Base-by-base conservation (phyloP, 1,284 basidiomycete genomes). In the Cutaneotrichosporon cutaneum region DNA sequence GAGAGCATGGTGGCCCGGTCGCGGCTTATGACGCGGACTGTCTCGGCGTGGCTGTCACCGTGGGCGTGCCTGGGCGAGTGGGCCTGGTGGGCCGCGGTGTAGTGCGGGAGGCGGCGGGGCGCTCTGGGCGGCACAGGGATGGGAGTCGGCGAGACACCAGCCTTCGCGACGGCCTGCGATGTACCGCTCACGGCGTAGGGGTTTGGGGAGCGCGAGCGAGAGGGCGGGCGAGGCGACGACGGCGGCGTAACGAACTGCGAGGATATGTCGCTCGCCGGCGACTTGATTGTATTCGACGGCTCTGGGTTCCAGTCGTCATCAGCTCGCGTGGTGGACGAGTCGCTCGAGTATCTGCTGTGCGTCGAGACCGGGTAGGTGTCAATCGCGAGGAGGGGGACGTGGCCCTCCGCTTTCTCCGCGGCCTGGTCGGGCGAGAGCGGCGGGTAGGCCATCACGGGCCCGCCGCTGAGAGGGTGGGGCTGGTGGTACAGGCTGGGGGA, bases 231-330 rank as follows among this genome's bases (percentile, higher is more conserved):
- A 18, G 52, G 52, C 14, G 52, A 39, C 22, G 52, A 39, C 13
- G 52, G 52, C 4, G 52, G 52, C 8, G 52, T 54, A 18, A 54
- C 52, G 9, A 54, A 54, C 7, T 18, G 11, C n/a, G 52, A 26
- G 21, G 52, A 54, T 18, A 26, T 54, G 22, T 54, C 52, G 52
- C 52, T 54, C 33, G 18, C 35, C 14, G 48, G 27, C 16, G 48
- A 51, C 48, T 18, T 30, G 11, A 32, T 32, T 14, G 18, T 11
- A 5, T 27, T 51, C 16, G 48, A 27, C 26, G 48, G 48, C 27
- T 51, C 48, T 14, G 48, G 48, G 26, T 51, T 51, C 48, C 48
- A 51, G 21, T 51, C 48, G 14, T 51, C 48, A 18, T 51, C 26
- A 4, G 24, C 16, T 16, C 18, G 16, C 8, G 16, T 5, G 27